Percentiles rank a stretch among this genome's conserved stretches.
phyloP scores from a whole-genome alignment of 495 filamentous ascomycete genomes.

The Talaromyces wortmannii region DNA sequence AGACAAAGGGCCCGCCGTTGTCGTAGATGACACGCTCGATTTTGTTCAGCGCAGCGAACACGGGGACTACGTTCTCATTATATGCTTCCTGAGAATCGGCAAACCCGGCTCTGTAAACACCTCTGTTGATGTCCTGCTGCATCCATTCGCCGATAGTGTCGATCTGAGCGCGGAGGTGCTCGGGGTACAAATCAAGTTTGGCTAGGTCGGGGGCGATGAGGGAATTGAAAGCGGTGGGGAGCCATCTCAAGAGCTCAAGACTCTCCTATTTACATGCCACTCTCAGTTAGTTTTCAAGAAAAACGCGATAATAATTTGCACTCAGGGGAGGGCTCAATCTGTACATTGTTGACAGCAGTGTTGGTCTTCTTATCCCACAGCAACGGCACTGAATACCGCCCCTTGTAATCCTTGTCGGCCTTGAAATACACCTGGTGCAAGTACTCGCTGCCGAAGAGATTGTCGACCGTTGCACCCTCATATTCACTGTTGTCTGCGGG shows the following conservation, averaged over 20 bases:
- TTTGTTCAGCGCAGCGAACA: conserved; percentile 46
- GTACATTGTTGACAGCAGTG: conserved; percentile 42
- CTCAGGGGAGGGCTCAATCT: too few species aligned
- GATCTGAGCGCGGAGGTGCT: conserved; percentile 29
- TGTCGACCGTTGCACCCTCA: conserved; percentile 42
- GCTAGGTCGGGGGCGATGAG: conserved; percentile 21
- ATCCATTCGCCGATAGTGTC: conserved; percentile 39
- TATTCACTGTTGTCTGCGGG: conserved; percentile 40
- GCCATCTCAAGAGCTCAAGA: conserved; percentile 42
- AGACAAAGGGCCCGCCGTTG: conserved; percentile 39
- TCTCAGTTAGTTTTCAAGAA: neutral
- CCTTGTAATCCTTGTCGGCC: conserved; percentile 42
- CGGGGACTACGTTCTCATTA: conserved; percentile 29
- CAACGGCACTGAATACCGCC: conserved; percentile 47
- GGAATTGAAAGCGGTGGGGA: conserved; percentile 40
- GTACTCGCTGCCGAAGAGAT: conserved; percentile 39
- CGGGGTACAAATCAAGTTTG: conserved; percentile 37
- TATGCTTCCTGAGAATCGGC: conserved; percentile 40
- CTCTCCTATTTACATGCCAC: conserved; percentile 27
- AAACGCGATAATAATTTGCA: too few species aligned
- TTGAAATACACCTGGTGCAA: conserved; percentile 48
- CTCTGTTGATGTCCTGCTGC: conserved; percentile 35
- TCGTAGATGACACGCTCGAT: conserved; percentile 36
- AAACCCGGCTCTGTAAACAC: conserved; percentile 52
- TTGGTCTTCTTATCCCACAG: conserved; percentile 47